Percentiles rank a stretch among this genome's conserved stretches.
Evolutionary conservation across 768 basidiomycete genomes (phyloP).

Genomic region (Leccinum barrowsii): DNA sequence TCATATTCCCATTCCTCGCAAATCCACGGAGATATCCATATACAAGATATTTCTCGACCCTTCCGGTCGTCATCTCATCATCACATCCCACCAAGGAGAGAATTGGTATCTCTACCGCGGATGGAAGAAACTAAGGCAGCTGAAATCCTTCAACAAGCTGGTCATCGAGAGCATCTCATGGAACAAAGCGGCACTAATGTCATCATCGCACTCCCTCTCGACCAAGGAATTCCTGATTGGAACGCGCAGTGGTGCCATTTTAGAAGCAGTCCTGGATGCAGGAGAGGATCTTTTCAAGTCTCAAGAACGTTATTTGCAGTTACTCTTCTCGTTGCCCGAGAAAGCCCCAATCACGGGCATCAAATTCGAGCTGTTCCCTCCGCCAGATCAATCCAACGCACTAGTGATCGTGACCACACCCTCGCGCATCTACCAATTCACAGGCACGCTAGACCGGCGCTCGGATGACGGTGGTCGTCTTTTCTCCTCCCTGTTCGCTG

Average conservation of each 20-base stretch:
- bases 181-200: conserved; percentile 69
- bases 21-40: conserved; percentile 71
- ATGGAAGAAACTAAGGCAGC: conserved; percentile 77
- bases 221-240: conserved; percentile 87
- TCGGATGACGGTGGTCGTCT: conserved; percentile 74
- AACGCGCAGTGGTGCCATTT: conserved; percentile 77
- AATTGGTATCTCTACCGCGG: conserved; percentile 86
- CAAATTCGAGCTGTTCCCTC: conserved; percentile 73
- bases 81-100: conserved; percentile 85
- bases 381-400: conserved; percentile 54
- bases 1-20: conserved; percentile 73
- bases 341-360: conserved; percentile 81
- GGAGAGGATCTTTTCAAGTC: conserved; percentile 92
- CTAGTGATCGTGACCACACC: conserved; percentile 82
- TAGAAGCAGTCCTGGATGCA: conserved; percentile 86
- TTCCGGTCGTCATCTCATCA: conserved; percentile 83
- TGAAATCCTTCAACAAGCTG: conserved; percentile 76
- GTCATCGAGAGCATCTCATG: conserved; percentile 90
- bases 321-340: conserved; percentile 76
- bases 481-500: conserved; percentile 70
- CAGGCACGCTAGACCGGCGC: conserved; percentile 62
- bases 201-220: conserved; percentile 65
- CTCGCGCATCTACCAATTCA: conserved; percentile 87
- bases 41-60: conserved; percentile 90
- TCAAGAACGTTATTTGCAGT: conserved; percentile 72